Evolutionary conservation across 371 early-diverging fungal species (phyloP), one percentile per base, ranked within the genome.

Genomic region (Mortierella sp.): DNA sequence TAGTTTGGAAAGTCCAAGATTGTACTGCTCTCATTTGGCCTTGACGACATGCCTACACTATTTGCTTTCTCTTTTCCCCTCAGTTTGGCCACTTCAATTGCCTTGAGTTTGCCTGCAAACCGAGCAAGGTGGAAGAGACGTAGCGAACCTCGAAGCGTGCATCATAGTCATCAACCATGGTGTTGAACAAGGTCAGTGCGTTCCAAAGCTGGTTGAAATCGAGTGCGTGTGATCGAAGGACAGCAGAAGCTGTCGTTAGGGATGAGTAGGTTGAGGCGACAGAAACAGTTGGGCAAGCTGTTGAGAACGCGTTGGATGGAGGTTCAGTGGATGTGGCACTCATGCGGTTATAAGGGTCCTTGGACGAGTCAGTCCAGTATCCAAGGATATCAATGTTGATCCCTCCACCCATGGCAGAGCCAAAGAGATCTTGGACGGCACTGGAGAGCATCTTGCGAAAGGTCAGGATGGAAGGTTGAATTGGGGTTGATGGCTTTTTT

Each of bases 171-270:
- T 68, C 68, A 16, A 74, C 69, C 24, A 64, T 18, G 28, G 64
- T 53, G 24, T 68, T 74, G 55, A 74, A 74, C 8, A 74, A 57
- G 3, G 69, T 64, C 18, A 74, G 31, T 0, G 69, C 56, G 42
- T 57, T 68, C 74, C 74, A 74, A 31, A 74, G 65, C 38, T 68
- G 69, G 52, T 68, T 67, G n/a, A 68, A 23, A 16, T 74, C 74
- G 26, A 60, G 54, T 13, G 69, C 34, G 30, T 61, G 61, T 18
- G 64, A 74, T 12, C 64, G 43, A 10, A 74, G 39, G 16, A 74
- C 55, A 1, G 74, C 61, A 13, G 65, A 68, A 1, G 69, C 74
- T 2, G 65, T 58, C 12, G 74, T 74, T 13, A 55, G 58, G 14
- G 54, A 1, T 0, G 67, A 61, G 34, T 62, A 67, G 1, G 67